Conservation (phyloP, 306 rosid species). For the Arachis hypogaea region DNA sequence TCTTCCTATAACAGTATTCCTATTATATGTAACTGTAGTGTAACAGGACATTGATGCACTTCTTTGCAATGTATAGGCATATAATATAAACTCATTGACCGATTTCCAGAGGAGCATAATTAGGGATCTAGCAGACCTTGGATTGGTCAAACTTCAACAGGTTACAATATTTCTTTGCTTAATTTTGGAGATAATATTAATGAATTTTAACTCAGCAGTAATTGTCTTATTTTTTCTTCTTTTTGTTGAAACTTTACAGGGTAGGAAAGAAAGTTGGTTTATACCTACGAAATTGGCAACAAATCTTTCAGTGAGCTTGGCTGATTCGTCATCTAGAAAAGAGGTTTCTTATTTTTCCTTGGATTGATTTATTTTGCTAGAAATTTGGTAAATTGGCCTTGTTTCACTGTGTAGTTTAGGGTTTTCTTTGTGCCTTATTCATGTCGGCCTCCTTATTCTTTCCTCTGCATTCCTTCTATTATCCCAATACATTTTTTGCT, state of each 20-base stretch:
- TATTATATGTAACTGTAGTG: conserved; percentile 10
- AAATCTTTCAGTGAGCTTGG: conserved; percentile 91
- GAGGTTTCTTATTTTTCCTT: conserved; percentile 50
- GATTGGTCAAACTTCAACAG: conserved; percentile 95
- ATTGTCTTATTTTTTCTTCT: conserved; percentile 7
- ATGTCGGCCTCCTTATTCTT: conserved; percentile 8
- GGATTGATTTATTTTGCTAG: conserved; percentile 18
- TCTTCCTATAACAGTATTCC: conserved; percentile 12
- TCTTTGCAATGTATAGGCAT: conserved; percentile 61
- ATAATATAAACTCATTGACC: conserved; percentile 68
- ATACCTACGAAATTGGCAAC: conserved; percentile 94
- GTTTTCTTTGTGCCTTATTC: conserved; percentile 14
- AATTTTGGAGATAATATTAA: conserved; percentile 34
- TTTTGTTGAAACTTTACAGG: conserved; percentile 55
- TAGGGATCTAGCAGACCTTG: conserved; percentile 93
- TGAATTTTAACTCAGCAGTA: conserved; percentile 23
- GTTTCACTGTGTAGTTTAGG: conserved; percentile 28
- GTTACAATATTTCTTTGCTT: conserved; percentile 48
- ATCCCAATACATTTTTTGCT: conserved; percentile 11
- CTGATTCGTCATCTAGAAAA: conserved; percentile 84
- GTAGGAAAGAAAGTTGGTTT: conserved; percentile 95
- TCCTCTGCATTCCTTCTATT: conserved; percentile 19
- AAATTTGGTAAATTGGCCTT: conserved; percentile 12
- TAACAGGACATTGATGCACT: conserved; percentile 29
- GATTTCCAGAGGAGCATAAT: conserved; percentile 69